phyloP scores from a whole-genome alignment of 345 rosid genomes.

The Populus alba region DNA sequence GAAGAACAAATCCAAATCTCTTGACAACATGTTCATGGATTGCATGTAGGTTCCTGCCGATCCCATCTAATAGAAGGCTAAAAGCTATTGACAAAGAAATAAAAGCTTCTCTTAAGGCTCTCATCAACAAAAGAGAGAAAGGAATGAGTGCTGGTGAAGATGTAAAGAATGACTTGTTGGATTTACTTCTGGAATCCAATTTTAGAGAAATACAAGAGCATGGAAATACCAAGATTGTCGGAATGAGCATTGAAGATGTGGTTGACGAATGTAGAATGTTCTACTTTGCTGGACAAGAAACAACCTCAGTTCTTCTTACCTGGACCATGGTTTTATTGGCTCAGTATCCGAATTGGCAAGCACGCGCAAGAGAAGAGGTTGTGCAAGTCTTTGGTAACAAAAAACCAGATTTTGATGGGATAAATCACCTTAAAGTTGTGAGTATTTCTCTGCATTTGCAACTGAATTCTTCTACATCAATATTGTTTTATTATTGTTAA shows the following conservation, averaged over 20 bases:
- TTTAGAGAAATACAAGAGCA: slow-evolving; percentile 31
- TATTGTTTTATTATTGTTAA: too few relatives aligned
- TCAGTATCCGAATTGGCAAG: slow-evolving; percentile 17
- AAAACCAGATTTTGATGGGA: slow-evolving; percentile 14
- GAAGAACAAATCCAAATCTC: slow-evolving; percentile 7
- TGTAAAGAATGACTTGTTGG: slow-evolving; percentile 37
- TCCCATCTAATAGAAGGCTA: slow-evolving; percentile 38
- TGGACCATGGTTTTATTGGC: slow-evolving; percentile 25
- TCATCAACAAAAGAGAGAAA: slow-evolving; percentile 39
- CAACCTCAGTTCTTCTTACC: slow-evolving; percentile 13
- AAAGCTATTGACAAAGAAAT: slow-evolving; percentile 37
- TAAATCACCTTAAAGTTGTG: slow-evolving; percentile 24
- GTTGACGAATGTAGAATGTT: slow-evolving; percentile 21
- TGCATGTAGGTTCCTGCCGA: slow-evolving; percentile 42
- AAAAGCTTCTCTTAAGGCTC: slow-evolving; percentile 19
- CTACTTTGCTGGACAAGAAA: slow-evolving; percentile 26
- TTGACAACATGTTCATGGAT: slow-evolving; percentile 3
- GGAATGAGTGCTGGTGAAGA: slow-evolving; percentile 34
- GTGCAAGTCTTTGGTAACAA: slow-evolving; percentile 11
- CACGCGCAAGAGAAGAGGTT: slow-evolving; percentile 20
- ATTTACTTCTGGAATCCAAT: slow-evolving; percentile 43
- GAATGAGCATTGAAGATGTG: slow-evolving; percentile 43
- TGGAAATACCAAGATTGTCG: slow-evolving; percentile 3
- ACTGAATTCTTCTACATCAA: not conserved
- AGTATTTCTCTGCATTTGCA: not conserved